These are phyloP conservation scores for Bacterosira constricta DNA, from an alignment of 108 stramenopile genomes.

Conservation along the genomic window DNA sequence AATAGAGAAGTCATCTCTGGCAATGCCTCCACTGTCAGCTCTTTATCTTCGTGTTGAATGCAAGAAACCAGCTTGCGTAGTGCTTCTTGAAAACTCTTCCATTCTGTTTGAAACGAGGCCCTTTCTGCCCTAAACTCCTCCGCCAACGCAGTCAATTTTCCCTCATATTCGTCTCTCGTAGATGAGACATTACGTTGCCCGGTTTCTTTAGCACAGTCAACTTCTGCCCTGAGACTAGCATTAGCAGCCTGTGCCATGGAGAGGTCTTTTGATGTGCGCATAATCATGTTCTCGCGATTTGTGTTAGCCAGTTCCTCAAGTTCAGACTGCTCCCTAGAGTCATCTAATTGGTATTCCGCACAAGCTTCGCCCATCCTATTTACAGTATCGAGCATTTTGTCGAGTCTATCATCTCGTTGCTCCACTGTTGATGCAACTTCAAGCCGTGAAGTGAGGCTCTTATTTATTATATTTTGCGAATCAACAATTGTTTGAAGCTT, in stretches of 20 bases:
- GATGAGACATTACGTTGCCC: slow-evolving; percentile 4
- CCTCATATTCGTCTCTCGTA: slow-evolving; percentile 1
- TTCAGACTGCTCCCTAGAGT: neutral
- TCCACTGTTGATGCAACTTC: neutral
- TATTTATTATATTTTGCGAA: neutral
- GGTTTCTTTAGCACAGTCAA: slow-evolving; percentile 10
- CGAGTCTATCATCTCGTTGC: neutral
- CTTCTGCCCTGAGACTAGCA: slow-evolving; percentile 11
- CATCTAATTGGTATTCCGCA: neutral
- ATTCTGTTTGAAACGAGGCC: slow-evolving; percentile 9
- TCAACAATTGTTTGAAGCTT: neutral
- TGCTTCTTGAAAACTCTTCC: slow-evolving; percentile 9
- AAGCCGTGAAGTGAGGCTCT: neutral
- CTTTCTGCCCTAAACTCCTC: neutral
- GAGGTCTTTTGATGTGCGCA: slow-evolving; percentile 3
- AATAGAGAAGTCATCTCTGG: slow-evolving; percentile 18
- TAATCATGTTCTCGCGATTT: neutral
- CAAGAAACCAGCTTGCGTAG: neutral
- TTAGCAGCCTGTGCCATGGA: slow-evolving; percentile 5
- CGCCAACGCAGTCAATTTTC: slow-evolving; percentile 2
- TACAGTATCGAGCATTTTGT: slow-evolving; percentile 2
- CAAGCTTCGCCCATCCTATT: neutral
- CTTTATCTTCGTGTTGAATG: slow-evolving; percentile 2
- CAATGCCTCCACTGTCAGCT: neutral
- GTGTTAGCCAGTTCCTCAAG: neutral